These are phyloP conservation scores for Aspergillus taichungensis DNA, from an alignment of 495 filamentous ascomycete species.

Conservation along the genomic window DNA sequence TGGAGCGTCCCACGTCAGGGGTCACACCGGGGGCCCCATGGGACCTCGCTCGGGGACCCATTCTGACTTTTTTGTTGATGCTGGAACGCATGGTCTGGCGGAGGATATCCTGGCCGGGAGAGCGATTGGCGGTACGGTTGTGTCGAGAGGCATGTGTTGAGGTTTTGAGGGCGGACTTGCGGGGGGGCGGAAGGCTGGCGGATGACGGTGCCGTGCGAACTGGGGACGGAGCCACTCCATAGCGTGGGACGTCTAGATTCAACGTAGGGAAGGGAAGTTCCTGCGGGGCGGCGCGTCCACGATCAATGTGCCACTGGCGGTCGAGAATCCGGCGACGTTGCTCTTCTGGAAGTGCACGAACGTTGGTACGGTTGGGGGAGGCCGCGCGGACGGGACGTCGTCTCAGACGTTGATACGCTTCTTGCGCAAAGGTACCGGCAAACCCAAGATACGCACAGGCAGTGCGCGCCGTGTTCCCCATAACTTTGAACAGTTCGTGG, in stretches of 20 bases:
- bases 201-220: not conserved
- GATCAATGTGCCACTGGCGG: conserved; percentile 8
- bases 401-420: not conserved
- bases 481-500: no score
- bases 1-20: no score
- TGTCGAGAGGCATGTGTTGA: no score
- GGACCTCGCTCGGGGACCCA: no score
- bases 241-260: conserved; percentile 3
- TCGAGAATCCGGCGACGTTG: conserved; percentile 4
- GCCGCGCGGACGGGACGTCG: not conserved
- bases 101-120: no score
- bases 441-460: not conserved
- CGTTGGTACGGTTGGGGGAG: conserved; percentile 6
- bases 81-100: no score
- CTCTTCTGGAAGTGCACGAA: conserved; percentile 7
- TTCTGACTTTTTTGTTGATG: no score
- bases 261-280: conserved; percentile 10
- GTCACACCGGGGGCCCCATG: no score
- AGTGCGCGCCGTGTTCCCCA: no score
- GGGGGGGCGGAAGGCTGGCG: no score
- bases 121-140: no score
- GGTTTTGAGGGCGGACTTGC: no score
- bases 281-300: conserved; percentile 2
- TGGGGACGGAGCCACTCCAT: not conserved
- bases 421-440: conserved; percentile 3